Conservation (phyloP, 148 eudicot genomes). For the Rhododendron molle region DNA sequence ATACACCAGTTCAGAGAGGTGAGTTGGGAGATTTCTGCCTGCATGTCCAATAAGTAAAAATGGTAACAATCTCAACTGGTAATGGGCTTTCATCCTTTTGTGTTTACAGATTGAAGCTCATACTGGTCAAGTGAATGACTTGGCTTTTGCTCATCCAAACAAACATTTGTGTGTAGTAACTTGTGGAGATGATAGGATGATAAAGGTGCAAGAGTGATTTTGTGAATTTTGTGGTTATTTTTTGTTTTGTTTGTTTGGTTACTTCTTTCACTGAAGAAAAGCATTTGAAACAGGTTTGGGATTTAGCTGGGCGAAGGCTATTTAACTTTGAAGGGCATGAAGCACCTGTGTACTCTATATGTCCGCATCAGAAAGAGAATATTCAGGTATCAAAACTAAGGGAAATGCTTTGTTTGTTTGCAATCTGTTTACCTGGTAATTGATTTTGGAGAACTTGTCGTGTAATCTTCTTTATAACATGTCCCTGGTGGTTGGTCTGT, state of each 20-base stretch:
- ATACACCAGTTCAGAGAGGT: slow-evolving; percentile 81
- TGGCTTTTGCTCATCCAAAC: slow-evolving; percentile 87
- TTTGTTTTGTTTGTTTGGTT: neutral
- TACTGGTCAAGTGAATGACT: slow-evolving; percentile 81
- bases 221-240: neutral
- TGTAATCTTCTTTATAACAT: neutral
- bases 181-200: slow-evolving; percentile 89
- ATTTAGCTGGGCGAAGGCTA: slow-evolving; percentile 63
- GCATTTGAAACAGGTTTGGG: slow-evolving; percentile 73
- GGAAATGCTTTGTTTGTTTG: neutral
- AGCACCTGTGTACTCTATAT: slow-evolving; percentile 84
- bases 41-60: neutral
- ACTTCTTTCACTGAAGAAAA: slow-evolving; percentile 6
- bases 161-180: slow-evolving; percentile 78
- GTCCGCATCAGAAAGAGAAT: slow-evolving; percentile 92
- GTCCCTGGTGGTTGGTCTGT: neutral
- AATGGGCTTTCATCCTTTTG: slow-evolving; percentile 3
- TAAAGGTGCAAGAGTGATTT: slow-evolving; percentile 47
- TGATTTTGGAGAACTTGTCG: neutral
- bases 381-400: slow-evolving; percentile 50
- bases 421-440: neutral
- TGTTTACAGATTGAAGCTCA: slow-evolving; percentile 77
- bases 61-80: neutral
- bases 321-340: slow-evolving; percentile 90
- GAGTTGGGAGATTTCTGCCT: slow-evolving; percentile 13